Evolutionary conservation across 2,329 filamentous ascomycete genomes (phyloP).

Genomic region (Sporothrix protearum): DNA sequence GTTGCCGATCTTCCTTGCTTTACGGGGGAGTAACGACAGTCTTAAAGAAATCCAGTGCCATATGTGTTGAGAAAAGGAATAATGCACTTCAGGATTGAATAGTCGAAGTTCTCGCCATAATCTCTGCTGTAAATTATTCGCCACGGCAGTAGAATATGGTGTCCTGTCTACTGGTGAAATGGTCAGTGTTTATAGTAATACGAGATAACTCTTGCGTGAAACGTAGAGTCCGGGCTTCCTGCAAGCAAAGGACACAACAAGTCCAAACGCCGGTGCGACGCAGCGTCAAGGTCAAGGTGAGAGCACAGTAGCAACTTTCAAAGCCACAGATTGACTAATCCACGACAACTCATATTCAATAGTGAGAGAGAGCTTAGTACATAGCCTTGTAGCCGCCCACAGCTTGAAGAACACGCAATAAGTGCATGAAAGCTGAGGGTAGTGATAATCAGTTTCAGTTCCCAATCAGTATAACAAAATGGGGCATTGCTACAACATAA

Average conservation of each 20-base stretch:
- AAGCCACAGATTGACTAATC: neutral
- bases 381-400: too few species aligned
- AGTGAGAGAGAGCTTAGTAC: too few species aligned
- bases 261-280: neutral
- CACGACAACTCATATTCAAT: too few species aligned
- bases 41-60: neutral
- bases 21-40: neutral
- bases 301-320: neutral
- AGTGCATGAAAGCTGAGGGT: too few species aligned
- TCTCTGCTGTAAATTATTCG: neutral
- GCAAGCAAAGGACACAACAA: neutral
- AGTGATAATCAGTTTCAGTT: too few species aligned
- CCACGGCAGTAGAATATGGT: neutral
- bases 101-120: neutral
- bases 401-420: too few species aligned
- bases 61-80: neutral
- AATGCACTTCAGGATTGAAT: neutral
- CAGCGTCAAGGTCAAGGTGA: neutral
- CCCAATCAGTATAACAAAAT: too few species aligned
- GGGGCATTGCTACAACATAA: too few species aligned
- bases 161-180: neutral
- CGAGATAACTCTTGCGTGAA: too few species aligned
- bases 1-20: neutral
- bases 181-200: too few species aligned
- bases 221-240: too few species aligned